Percentiles rank a stretch among this genome's conserved stretches.
Conservation (phyloP, 2,329 filamentous ascomycete species). For the Trichoderma aggressivum region DNA sequence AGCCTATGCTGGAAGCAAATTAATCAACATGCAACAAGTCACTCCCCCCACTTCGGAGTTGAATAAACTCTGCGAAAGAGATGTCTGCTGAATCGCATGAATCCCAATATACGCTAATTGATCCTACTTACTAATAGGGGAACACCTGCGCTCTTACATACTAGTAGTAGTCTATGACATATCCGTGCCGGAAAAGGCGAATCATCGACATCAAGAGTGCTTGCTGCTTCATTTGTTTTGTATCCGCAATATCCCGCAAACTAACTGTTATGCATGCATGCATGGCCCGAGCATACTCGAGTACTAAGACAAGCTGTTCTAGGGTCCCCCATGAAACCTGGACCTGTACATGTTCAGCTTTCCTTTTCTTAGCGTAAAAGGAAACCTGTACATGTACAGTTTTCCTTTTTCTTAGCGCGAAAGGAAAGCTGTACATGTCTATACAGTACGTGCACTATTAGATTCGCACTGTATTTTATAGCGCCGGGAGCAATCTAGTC, state of each 20-base stretch:
- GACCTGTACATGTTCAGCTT: too few relatives aligned
- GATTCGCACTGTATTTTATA: too few relatives aligned
- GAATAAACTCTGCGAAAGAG: not conserved
- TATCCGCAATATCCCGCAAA: not conserved
- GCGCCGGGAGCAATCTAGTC: too few relatives aligned
- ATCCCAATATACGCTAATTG: not conserved
- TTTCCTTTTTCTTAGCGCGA: too few relatives aligned
- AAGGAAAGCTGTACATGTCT: too few relatives aligned
- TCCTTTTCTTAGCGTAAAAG: too few relatives aligned
- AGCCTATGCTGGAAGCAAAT: not conserved
- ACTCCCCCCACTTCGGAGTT: not conserved
- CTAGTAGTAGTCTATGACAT: not conserved
- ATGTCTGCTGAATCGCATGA: not conserved
- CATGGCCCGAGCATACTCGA: not conserved
- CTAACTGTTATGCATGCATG: not conserved
- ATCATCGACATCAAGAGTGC: not conserved
- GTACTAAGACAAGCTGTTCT: too few relatives aligned
- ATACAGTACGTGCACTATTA: too few relatives aligned
- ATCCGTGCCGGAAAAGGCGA: not conserved
- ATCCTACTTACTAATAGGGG: not conserved
- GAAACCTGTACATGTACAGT: too few relatives aligned
- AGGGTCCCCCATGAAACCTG: too few relatives aligned
- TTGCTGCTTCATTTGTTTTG: not conserved
- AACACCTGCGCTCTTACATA: not conserved
- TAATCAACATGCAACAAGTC: constrained; percentile 4